Conservation (phyloP, 2,329 filamentous ascomycete genomes). For the Coleophoma cylindrospora region DNA sequence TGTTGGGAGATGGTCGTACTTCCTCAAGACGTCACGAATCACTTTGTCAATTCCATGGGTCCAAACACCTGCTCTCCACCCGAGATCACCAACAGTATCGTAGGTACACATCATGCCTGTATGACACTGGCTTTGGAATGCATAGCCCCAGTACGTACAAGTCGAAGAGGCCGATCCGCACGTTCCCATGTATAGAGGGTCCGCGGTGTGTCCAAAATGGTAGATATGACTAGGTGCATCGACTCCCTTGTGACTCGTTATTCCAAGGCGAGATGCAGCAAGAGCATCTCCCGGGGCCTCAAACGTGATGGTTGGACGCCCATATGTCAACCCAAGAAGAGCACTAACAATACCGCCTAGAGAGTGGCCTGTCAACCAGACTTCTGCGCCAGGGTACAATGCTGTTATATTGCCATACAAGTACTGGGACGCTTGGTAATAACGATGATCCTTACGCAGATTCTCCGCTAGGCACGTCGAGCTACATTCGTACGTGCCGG, state of each 20-base stretch:
- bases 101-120: constrained; percentile 82
- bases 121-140: constrained; percentile 83
- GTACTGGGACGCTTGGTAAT: constrained; percentile 82
- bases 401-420: constrained; percentile 87
- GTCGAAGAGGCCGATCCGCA: constrained; percentile 84
- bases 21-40: constrained; percentile 76
- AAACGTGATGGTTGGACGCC: constrained; percentile 80
- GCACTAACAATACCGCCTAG: constrained; percentile 85
- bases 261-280: constrained; percentile 74
- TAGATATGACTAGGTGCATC: constrained; percentile 49
- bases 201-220: constrained; percentile 90
- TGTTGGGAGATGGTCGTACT: constrained; percentile 72
- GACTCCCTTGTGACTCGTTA: constrained; percentile 79
- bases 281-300: constrained; percentile 87
- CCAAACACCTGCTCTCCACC: constrained; percentile 84
- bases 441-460: constrained; percentile 74
- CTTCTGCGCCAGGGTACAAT: constrained; percentile 73
- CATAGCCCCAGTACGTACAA: constrained; percentile 83
- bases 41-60: constrained; percentile 84
- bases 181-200: constrained; percentile 86
- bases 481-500: constrained; percentile 80
- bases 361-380: constrained; percentile 90
- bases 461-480: constrained; percentile 76
- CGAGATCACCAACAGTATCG: constrained; percentile 83
- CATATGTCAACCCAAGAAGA: constrained; percentile 82